Evolutionary conservation across 2,329 filamentous ascomycete species (phyloP).

Genomic region (Fusarium falciforme): DNA sequence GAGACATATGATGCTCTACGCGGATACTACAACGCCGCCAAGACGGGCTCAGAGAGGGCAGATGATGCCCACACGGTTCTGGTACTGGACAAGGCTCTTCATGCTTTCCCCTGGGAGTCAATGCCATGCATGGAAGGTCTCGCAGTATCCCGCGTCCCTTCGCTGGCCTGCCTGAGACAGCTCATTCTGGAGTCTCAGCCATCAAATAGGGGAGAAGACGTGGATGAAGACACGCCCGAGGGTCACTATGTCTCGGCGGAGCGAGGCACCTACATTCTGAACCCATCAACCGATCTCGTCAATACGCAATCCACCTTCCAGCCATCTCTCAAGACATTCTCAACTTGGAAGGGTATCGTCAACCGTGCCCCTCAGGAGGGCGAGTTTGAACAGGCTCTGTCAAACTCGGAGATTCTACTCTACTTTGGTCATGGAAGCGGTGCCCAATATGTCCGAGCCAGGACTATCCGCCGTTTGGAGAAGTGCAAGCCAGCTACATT

Average conservation of each 20-base stretch:
- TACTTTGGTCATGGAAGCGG: slow-evolving; percentile 98
- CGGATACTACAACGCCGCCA: slow-evolving; percentile 74
- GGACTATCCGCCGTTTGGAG: slow-evolving; percentile 82
- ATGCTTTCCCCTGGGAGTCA: slow-evolving; percentile 96
- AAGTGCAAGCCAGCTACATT: slow-evolving; percentile 82
- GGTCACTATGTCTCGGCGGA: slow-evolving; percentile 67
- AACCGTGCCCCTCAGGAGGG: slow-evolving; percentile 77
- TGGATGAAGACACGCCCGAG: slow-evolving; percentile 26
- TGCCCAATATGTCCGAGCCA: slow-evolving; percentile 90
- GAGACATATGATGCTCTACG: slow-evolving; percentile 88
- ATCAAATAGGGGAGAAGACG: slow-evolving; percentile 17
- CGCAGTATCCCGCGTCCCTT: slow-evolving; percentile 89
- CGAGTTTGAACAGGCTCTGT: slow-evolving; percentile 78
- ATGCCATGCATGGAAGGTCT: slow-evolving; percentile 83
- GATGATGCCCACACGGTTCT: slow-evolving; percentile 80
- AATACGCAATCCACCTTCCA: slow-evolving; percentile 83
- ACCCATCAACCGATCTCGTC: slow-evolving; percentile 85
- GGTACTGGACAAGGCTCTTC: slow-evolving; percentile 90
- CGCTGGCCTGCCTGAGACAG: slow-evolving; percentile 82
- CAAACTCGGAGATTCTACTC: slow-evolving; percentile 77
- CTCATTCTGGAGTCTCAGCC: slow-evolving; percentile 69
- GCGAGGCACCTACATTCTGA: slow-evolving; percentile 83
- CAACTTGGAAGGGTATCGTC: slow-evolving; percentile 78
- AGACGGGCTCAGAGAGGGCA: slow-evolving; percentile 53
- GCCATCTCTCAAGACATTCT: slow-evolving; percentile 70